These are phyloP conservation scores for Astrephomene gubernaculifera DNA, from an alignment of 139 green algal species.

Conservation along the genomic window DNA sequence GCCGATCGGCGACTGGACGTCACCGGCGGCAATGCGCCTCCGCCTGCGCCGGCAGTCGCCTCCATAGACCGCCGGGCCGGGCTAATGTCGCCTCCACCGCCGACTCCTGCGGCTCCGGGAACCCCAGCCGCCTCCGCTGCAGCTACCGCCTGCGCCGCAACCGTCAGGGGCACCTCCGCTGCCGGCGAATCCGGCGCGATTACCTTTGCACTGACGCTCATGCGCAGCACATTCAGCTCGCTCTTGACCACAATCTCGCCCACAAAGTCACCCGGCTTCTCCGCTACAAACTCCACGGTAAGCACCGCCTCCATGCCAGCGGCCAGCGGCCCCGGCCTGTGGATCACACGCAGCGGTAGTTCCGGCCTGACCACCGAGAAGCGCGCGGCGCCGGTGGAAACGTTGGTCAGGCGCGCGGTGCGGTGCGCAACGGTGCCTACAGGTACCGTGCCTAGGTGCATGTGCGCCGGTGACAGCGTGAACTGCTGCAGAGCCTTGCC, in stretches of 20 bases:
- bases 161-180: too few relatives aligned
- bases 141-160: background rate
- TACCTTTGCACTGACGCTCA: conserved; percentile 71
- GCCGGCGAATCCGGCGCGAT: background rate
- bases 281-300: conserved; percentile 69
- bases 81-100: background rate
- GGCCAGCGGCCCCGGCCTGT: conserved; percentile 64
- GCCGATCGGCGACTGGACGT: conserved; percentile 28
- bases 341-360: conserved; percentile 63
- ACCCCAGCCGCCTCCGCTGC: background rate
- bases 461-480: conserved; percentile 61
- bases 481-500: conserved; percentile 63
- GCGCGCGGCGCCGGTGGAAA: conserved; percentile 60
- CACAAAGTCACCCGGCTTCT: conserved; percentile 63
- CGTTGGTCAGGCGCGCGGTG: conserved; percentile 64
- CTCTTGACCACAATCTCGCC: conserved; percentile 64
- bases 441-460: conserved; percentile 72
- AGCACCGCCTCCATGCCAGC: conserved; percentile 69
- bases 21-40: conserved; percentile 14
- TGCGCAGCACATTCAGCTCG: conserved; percentile 67
- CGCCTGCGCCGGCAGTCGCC: background rate
- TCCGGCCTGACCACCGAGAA: conserved; percentile 58
- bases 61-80: background rate
- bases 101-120: background rate
- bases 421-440: conserved; percentile 58